Conservation (phyloP, 164 flowering plant genomes). For the Sedum album region DNA sequence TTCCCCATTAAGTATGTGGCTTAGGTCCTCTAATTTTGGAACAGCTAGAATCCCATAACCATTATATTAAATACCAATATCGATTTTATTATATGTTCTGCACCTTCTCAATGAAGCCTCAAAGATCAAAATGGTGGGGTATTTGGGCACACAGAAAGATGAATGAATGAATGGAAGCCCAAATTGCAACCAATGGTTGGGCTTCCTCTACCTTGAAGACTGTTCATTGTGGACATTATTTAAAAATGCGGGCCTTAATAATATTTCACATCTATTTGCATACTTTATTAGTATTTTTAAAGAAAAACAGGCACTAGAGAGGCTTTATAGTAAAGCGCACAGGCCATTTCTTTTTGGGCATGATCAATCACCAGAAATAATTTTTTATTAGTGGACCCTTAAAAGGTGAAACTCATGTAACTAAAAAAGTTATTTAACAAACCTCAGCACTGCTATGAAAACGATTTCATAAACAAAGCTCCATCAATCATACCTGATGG, state of each 20-base stretch:
- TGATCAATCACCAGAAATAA: conserved; percentile 1
- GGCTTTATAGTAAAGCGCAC: not conserved
- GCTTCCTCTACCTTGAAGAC: not conserved
- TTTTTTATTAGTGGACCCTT: not conserved
- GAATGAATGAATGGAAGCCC: not conserved
- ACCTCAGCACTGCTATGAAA: not conserved
- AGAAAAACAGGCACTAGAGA: not conserved
- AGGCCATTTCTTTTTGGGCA: not conserved
- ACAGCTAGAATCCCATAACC: not conserved
- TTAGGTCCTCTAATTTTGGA: not conserved
- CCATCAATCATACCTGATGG: not conserved
- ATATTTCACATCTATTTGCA: not conserved
- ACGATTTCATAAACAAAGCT: not conserved
- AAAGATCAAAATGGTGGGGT: not conserved
- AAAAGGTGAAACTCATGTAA: not conserved
- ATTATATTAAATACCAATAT: not conserved
- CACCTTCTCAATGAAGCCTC: not conserved
- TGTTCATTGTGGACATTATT: conserved; percentile 1
- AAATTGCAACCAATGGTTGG: not conserved
- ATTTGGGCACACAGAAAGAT: not conserved
- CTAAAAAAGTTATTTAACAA: not conserved
- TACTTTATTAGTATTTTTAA: not conserved
- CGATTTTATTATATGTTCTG: not conserved
- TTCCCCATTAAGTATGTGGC: not conserved
- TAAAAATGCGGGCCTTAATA: not conserved